A percentile compares a stretch with the other conserved stretches of the same genome.
Evolutionary conservation across 2,329 filamentous ascomycete species (phyloP).

Genomic region (Diaporthe velutina): DNA sequence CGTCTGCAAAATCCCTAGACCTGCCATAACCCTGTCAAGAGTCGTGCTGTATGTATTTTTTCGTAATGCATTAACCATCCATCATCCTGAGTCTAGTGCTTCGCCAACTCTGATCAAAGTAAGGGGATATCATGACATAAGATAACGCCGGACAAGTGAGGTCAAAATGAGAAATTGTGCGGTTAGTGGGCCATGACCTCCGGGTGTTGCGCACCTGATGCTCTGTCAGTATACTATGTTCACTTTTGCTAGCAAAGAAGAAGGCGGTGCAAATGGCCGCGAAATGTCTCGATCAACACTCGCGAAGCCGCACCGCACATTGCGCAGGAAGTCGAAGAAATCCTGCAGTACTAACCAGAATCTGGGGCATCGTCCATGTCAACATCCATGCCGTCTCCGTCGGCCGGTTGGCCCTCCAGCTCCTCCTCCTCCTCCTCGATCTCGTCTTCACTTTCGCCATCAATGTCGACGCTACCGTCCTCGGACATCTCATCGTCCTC

Average conservation of each 20-base stretch:
- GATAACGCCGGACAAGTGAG: constrained; percentile 38
- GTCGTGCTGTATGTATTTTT: constrained; percentile 29
- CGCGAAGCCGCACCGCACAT: not conserved
- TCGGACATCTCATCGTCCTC: constrained; percentile 54
- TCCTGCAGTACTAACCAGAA: constrained; percentile 14
- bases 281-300: not conserved
- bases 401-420: constrained; percentile 45
- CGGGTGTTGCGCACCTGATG: constrained; percentile 29
- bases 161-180: constrained; percentile 25
- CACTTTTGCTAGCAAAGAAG: not conserved
- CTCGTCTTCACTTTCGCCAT: constrained; percentile 56
- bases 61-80: constrained; percentile 36
- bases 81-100: constrained; percentile 35
- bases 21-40: constrained; percentile 10
- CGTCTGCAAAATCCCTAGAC: constrained; percentile 8
- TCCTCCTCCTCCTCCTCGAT: constrained; percentile 51
- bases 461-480: constrained; percentile 55
- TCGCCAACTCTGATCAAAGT: constrained; percentile 35
- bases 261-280: not conserved
- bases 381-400: constrained; percentile 52
- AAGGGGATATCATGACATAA: constrained; percentile 41
- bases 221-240: constrained; percentile 9
- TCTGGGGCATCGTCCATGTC: constrained; percentile 45
- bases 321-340: not conserved
- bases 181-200: constrained; percentile 40